Base-by-base conservation (phyloP, 495 filamentous ascomycete genomes). In the Chaetomium tenue region DNA sequence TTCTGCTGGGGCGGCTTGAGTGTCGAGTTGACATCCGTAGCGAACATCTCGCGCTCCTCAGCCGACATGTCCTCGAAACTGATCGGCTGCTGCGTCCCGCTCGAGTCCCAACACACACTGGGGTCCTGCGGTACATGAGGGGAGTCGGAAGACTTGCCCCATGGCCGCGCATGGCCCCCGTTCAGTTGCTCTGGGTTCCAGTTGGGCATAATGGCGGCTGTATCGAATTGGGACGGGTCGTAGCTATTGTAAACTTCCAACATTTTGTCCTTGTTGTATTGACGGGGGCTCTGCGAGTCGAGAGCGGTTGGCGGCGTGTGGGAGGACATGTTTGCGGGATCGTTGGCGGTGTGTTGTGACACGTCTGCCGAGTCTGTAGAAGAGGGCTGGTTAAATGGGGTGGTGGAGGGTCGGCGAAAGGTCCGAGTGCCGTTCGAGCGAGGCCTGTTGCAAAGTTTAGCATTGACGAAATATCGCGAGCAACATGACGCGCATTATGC, bases 51-150 rank as follows among this genome's bases (percentile, higher is more conserved):
- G 73, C 84, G 89, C 79, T 98, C 94, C 60, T 91, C 88, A 15
- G 89, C 83, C 20, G 87, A 87, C 87, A 96, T 88, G 58, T 90
- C 87, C 70, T 86, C 79, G 58, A 97, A 71, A 42, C 85, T 85
- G 58, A 98, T 77, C 18, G 93, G 92, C 63, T 86, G 84, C 30
- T 88, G 79, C 63, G 80, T 81, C 39, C 92, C 93, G 51, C 84
- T 82, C 60, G 84, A 76, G 70, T 97, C 93, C 94, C 95, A 98
- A 72, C 95, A 98, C 87, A 89, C 52, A 87, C 92, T 71, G 81
- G 79, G 66, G 72, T 77, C 69, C 59, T 75, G 70, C 64, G 82
- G 80, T 48, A 76, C 76, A 61, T 85, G 79, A 63, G 77, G 76
- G 39, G 88, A 87, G 44, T 96, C 91, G 58, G 87, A 84, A 68